These are phyloP conservation scores for Tylopilus cervinicoccineus DNA, from an alignment of 768 basidiomycete species.

Conservation along the genomic window DNA sequence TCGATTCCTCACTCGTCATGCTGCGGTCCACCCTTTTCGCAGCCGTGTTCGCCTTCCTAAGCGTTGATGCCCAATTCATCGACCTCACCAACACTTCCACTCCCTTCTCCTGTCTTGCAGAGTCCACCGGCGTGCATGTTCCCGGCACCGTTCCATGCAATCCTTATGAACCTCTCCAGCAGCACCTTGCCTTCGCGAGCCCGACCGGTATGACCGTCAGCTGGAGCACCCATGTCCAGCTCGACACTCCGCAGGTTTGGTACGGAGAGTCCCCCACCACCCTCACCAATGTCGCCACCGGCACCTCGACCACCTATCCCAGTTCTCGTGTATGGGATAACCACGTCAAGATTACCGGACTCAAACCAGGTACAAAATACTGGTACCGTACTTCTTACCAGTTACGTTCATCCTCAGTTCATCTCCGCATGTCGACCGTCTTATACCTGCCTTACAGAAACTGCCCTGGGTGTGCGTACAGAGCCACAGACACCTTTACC, in stretches of 20 bases:
- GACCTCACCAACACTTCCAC: slow-evolving; percentile 11
- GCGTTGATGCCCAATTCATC: no score
- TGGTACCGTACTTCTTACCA: slow-evolving; percentile 28
- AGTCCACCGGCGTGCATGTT: slow-evolving; percentile 27
- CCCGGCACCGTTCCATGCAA: slow-evolving; percentile 27
- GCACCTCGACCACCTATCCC: slow-evolving; percentile 21
- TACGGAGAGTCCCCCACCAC: slow-evolving; percentile 19
- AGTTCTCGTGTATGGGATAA: slow-evolving; percentile 26
- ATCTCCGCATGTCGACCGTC: neutral
- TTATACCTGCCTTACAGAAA: slow-evolving; percentile 13
- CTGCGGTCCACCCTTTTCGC: no score
- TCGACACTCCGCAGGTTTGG: slow-evolving; percentile 23
- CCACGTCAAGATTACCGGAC: slow-evolving; percentile 25
- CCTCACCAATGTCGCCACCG: slow-evolving; percentile 18
- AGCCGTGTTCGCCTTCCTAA: no score
- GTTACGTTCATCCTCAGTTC: slow-evolving; percentile 10
- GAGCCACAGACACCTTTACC: slow-evolving; percentile 21
- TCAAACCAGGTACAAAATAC: slow-evolving; percentile 22
- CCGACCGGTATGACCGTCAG: slow-evolving; percentile 26
- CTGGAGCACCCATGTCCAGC: slow-evolving; percentile 20
- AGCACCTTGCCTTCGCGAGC: slow-evolving; percentile 24
- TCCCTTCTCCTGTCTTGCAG: slow-evolving; percentile 21
- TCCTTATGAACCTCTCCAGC: slow-evolving; percentile 26
- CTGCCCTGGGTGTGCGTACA: slow-evolving; percentile 26
- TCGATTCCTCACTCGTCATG: no score